phyloP scores from a whole-genome alignment of 2,329 filamentous ascomycete genomes.

The Bisporella sp. region DNA sequence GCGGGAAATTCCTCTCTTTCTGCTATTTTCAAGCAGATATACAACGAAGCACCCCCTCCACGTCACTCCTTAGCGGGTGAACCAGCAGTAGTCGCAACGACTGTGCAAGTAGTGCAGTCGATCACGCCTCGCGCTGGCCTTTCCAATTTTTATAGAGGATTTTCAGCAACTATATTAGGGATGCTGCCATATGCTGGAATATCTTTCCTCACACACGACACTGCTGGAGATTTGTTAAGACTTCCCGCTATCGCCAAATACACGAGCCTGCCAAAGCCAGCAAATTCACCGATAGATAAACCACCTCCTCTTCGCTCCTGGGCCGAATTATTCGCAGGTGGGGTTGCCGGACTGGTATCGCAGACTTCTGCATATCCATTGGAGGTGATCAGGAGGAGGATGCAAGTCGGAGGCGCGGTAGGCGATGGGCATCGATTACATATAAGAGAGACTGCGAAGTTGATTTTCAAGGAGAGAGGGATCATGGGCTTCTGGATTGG shows the following conservation, averaged over 20 bases:
- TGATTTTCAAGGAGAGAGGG: conserved; percentile 72
- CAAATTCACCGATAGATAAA: conserved; percentile 48
- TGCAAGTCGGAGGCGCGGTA: conserved; percentile 94
- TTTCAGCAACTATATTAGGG: conserved; percentile 80
- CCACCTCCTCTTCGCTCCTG: conserved; percentile 71
- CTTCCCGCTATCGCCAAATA: conserved; percentile 58
- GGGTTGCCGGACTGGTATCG: conserved; percentile 78
- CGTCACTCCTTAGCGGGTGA: conserved; percentile 32
- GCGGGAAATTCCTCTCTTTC: conserved; percentile 61
- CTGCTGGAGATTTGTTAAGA: conserved; percentile 76
- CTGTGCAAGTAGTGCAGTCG: conserved; percentile 39
- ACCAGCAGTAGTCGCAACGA: conserved; percentile 32
- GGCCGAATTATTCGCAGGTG: conserved; percentile 80
- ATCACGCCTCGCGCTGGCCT: conserved; percentile 61
- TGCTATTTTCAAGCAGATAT: conserved; percentile 81
- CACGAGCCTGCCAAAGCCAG: conserved; percentile 64
- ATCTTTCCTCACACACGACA: conserved; percentile 93
- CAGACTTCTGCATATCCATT: conserved; percentile 92
- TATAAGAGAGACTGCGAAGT: conserved; percentile 69
- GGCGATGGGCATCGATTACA: conserved; percentile 77
- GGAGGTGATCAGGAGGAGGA: conserved; percentile 83
- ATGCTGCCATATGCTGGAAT: conserved; percentile 97
- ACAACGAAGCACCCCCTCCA: conserved; percentile 58
- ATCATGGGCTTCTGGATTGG: conserved; percentile 84
- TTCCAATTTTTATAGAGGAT: conserved; percentile 91